A percentile compares a stretch with the other conserved stretches of the same genome.
Evolutionary conservation across 306 rosid species (phyloP).

Genomic region (Cyamopsis tetragonoloba): DNA sequence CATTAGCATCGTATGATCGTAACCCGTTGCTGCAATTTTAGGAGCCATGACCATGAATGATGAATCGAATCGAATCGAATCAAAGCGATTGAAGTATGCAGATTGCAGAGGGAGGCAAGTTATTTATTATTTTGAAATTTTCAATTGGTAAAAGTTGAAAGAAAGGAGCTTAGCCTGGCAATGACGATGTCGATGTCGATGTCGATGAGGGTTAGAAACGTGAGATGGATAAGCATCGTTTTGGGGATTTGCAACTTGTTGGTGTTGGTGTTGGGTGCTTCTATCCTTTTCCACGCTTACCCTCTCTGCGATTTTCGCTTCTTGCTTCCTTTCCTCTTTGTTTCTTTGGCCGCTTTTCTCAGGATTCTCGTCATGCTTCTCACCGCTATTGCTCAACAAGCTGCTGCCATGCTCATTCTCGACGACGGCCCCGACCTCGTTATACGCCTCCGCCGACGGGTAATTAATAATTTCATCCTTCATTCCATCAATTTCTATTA

Average conservation of each 20-base stretch:
- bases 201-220: neutral
- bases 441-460: slow-evolving; percentile 57
- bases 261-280: slow-evolving; percentile 29
- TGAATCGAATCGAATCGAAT: too few relatives aligned
- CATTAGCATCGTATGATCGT: too few relatives aligned
- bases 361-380: slow-evolving; percentile 47
- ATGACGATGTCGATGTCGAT: neutral
- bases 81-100: too few relatives aligned
- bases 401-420: slow-evolving; percentile 56
- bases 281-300: slow-evolving; percentile 24
- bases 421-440: slow-evolving; percentile 26
- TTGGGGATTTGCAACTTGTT: slow-evolving; percentile 33
- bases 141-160: too few relatives aligned
- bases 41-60: too few relatives aligned
- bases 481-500: neutral
- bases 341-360: slow-evolving; percentile 36
- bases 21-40: too few relatives aligned
- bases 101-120: too few relatives aligned
- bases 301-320: slow-evolving; percentile 33
- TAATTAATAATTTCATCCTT: neutral
- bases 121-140: too few relatives aligned
- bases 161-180: neutral
- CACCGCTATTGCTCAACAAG: slow-evolving; percentile 56
- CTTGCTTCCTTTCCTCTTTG: slow-evolving; percentile 31
- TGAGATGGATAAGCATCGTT: slow-evolving; percentile 35